Conservation (phyloP, 202 grass and related monocot genomes). For the Eragrostis tef region DNA sequence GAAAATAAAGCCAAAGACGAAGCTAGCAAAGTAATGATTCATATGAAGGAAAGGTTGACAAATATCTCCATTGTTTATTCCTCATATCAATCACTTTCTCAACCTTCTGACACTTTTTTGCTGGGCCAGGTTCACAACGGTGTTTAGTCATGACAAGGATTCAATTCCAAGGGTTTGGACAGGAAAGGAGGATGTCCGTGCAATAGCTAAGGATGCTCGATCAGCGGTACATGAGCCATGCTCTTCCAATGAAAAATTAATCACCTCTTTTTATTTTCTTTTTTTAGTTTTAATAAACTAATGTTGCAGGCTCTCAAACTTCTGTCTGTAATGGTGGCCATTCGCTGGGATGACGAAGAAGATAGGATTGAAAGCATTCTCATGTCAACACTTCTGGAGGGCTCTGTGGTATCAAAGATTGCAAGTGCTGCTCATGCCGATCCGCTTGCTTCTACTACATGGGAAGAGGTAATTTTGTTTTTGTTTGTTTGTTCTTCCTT, state of each 20-base stretch:
- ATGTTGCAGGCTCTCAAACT: constrained; percentile 86
- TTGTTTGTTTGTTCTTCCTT: constrained; percentile 22
- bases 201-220: constrained; percentile 89
- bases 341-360: constrained; percentile 78
- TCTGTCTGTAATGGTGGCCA: constrained; percentile 71
- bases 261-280: not conserved
- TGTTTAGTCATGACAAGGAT: constrained; percentile 96
- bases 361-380: constrained; percentile 79
- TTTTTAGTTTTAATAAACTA: constrained; percentile 37
- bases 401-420: constrained; percentile 55
- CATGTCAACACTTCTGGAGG: constrained; percentile 67
- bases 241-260: constrained; percentile 28
- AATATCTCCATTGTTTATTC: constrained; percentile 27
- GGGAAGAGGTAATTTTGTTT: constrained; percentile 67
- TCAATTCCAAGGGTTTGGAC: constrained; percentile 98
- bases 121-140: constrained; percentile 67
- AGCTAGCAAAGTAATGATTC: constrained; percentile 83
- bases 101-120: constrained; percentile 26
- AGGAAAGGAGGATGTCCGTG: constrained; percentile 90
- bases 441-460: constrained; percentile 84
- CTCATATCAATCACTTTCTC: constrained; percentile 1
- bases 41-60: constrained; percentile 95
- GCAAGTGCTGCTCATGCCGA: constrained; percentile 58
- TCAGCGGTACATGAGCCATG: constrained; percentile 59
- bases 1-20: constrained; percentile 97